Evolutionary conservation across 306 rosid species (phyloP), one percentile per base, ranked within the genome.

Genomic region (Calophaca sinica): DNA sequence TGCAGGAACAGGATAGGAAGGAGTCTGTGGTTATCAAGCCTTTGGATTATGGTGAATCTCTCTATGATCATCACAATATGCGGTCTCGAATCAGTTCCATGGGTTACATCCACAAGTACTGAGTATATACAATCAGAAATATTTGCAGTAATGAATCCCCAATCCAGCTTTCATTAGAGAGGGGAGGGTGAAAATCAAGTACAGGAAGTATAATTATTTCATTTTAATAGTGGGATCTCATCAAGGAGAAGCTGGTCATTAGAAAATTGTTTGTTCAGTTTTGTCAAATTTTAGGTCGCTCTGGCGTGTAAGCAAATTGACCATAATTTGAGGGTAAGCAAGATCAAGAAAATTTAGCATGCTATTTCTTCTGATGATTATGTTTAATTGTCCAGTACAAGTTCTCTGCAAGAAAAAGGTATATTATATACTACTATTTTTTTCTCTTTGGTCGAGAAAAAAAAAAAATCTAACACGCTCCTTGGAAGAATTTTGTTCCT

Each of bases 1-100:
- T 90, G 75, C 98, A 93, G 79, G 98, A 89, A 85, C 90, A 86
- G 33, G 86, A 53, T 72, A 84, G 76, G 81, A 66, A 72, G 32
- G 85, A 80, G 46, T 51, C 83, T n/a, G 85, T 54, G 11, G 85
- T 83, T 60, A 84, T 87, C 70, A 89, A 86, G 86, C 91, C 96
- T 44, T 80, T 89, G 74, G 69, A 90, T 48, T 87, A 93, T 74
- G 90, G 87, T 29, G 79, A 81, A 45, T 79, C 89, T 73, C 52
- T 84, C 81, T 85, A 74, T 64, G 83, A 85, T 77, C 86, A 86
- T 73, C 83, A 77, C 82, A 81, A 84, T 52, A 66, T 93, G 75
- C 84, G 87, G 45, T 69, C 89, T 46, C 80, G 88, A 77, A 68
- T 60, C 53, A 75, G 58, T 79, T 61, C 76, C 26, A 46, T 42